Conservation (phyloP, 306 rosid genomes). For the Quercus robur region DNA sequence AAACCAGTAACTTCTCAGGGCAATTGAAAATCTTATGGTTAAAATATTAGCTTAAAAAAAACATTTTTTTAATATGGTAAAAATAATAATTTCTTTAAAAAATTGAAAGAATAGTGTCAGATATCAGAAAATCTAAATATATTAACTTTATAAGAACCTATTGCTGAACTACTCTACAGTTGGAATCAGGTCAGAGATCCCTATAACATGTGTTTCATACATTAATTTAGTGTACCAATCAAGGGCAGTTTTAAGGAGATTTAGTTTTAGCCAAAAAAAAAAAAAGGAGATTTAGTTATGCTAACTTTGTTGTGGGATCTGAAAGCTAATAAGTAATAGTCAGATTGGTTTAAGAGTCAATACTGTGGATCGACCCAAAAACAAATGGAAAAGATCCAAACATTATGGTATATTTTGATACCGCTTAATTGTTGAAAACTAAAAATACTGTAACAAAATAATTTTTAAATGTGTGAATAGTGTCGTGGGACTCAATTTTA, state of each 20-base stretch:
- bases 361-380: background rate
- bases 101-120: background rate
- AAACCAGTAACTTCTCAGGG: too few relatives aligned
- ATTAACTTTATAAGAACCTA: background rate
- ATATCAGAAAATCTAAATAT: background rate
- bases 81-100: background rate
- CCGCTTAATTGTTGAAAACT: too few relatives aligned
- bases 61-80: too few relatives aligned
- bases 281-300: background rate
- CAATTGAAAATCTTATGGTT: too few relatives aligned
- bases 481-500: rapidly evolving
- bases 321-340: background rate
- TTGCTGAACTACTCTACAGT: background rate
- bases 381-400: background rate
- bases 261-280: background rate
- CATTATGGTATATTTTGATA: too few relatives aligned
- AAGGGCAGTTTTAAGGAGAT: background rate
- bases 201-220: background rate
- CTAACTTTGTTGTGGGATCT: background rate
- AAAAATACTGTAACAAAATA: too few relatives aligned
- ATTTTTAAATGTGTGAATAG: too few relatives aligned
- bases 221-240: background rate
- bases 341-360: background rate
- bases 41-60: too few relatives aligned
- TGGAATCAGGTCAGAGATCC: background rate